Evolutionary conservation across 495 filamentous ascomycete genomes (phyloP), one percentile per base, ranked within the genome.

Genomic region (Hypoxylon lenormandii): DNA sequence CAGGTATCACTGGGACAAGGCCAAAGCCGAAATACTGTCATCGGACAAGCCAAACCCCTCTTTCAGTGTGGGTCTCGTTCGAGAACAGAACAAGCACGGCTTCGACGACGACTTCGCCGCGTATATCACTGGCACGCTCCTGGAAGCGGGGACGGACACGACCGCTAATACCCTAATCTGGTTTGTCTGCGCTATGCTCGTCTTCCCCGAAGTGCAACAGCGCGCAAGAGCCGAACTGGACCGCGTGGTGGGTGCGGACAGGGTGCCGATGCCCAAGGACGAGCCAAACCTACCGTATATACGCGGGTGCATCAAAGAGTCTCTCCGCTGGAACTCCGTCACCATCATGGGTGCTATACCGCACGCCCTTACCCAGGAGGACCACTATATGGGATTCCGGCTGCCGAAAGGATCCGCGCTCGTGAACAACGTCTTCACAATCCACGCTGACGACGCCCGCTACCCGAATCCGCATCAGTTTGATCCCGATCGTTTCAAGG

Each of bases 321-420:
- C 78, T 8, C 79, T 89, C 16, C 80, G 87, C 61, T 89, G 86
- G 86, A 78, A 83, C 50, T 86, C 86, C 22, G 81, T 84, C 54
- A 82, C 83, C 19, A 80, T 86, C 26, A 72, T 84, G 63, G 86
- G 86, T 46, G 72, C 30, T 8, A 33, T 90, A 12, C 83, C 87
- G 0, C 88, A 91, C 71, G 73, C 76, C 6, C 36, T 76, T 37
- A 51, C 60, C 10, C 55, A 74, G 38, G 80, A 84, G 30, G 74
- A 83, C 52, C 60, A 64, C 37, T 80, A 79, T 26, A 78, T 81
- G 22, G 80, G 78, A 81, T 48, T 54, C 61, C 19, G 77, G 4
- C 33, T 85, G 49, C 80, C 81, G 1, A 77, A 78, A 21, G 81
- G 80, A 18, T 75, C 77, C 0, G 70, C 74, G 3, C 76, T 84